Conservation (phyloP, 139 green algal genomes). For the Chloropicon primus region DNA sequence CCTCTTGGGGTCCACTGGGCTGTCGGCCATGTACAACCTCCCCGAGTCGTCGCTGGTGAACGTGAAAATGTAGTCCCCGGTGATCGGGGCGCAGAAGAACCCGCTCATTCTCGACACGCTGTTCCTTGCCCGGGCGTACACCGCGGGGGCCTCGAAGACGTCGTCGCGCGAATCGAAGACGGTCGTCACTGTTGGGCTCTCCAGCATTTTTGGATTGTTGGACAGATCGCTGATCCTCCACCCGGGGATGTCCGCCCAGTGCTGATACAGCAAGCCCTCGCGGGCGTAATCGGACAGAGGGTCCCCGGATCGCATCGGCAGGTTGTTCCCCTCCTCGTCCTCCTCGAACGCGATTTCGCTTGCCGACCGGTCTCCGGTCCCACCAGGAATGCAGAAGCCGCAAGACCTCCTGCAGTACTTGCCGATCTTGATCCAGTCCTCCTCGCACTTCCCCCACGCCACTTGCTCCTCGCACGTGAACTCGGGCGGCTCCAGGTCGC, state of each 20-base stretch:
- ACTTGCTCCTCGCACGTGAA: neutral
- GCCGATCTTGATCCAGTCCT: neutral
- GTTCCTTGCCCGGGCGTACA: neutral
- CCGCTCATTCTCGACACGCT: neutral
- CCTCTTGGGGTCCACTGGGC: neutral
- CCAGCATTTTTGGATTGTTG: neutral
- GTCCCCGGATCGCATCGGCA: neutral
- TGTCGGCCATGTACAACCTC: neutral
- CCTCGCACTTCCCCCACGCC: neutral
- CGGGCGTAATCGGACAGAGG: neutral
- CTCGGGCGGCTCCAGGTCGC: neutral
- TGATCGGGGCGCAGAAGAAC: neutral
- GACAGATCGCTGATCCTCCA: neutral
- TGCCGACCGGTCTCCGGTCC: neutral
- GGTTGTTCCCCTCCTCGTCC: neutral
- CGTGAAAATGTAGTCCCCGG: neutral
- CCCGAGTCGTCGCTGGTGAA: neutral
- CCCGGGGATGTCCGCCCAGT: neutral
- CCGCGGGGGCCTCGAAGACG: neutral
- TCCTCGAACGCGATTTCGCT: neutral
- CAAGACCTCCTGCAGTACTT: neutral
- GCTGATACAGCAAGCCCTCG: neutral
- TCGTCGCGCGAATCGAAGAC: neutral
- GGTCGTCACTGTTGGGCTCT: neutral
- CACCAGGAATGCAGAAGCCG: neutral